Percentiles rank a stretch among this genome's conserved stretches.
phyloP scores from a whole-genome alignment of 148 eudicot genomes.

The Tetragonia tetragonoides region DNA sequence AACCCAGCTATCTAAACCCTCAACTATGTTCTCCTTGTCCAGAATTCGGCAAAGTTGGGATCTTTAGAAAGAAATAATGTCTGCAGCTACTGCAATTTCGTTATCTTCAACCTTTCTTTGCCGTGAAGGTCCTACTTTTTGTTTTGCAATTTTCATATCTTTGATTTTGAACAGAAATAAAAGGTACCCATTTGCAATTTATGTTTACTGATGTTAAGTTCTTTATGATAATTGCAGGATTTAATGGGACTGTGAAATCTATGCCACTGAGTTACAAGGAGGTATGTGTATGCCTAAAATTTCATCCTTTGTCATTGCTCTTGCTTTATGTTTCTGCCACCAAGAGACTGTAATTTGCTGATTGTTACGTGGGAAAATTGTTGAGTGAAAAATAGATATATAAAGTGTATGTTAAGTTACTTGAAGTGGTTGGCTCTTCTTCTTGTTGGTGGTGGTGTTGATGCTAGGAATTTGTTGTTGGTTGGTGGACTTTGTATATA shows the following conservation, averaged over 20 bases:
- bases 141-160: neutral
- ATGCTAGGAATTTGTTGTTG: neutral
- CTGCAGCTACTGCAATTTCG: slow-evolving; percentile 23
- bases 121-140: slow-evolving; percentile 18
- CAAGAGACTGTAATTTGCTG: too few relatives aligned
- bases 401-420: neutral
- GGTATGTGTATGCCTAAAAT: neutral
- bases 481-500: neutral
- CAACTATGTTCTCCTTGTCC: neutral
- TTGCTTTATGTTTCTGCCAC: neutral
- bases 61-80: slow-evolving; percentile 14
- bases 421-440: neutral
- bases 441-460: neutral
- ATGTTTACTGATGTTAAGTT: neutral
- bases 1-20: neutral
- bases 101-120: slow-evolving; percentile 26
- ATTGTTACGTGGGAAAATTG: neutral
- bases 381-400: neutral
- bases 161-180: neutral
- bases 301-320: neutral
- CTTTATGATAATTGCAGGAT: slow-evolving; percentile 22
- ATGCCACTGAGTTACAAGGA: slow-evolving; percentile 20
- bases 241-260: slow-evolving; percentile 24
- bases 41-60: neutral
- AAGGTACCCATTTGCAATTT: neutral